phyloP scores from a whole-genome alignment of 495 filamentous ascomycete genomes.

The Xeromyces bisporus region DNA sequence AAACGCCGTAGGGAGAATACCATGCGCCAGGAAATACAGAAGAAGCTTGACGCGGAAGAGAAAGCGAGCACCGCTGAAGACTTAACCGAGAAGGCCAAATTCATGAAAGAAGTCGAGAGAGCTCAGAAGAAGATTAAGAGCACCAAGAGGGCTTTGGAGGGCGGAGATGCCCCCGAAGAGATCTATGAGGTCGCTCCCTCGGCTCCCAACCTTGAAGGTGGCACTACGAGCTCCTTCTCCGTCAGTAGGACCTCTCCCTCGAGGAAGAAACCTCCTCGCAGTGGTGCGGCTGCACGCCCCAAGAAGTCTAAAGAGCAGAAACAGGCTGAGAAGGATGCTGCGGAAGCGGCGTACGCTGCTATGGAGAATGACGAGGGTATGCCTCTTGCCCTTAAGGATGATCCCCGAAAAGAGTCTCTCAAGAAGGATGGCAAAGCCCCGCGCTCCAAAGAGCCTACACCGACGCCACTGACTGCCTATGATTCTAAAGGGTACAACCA shows the following conservation, averaged over 20 bases:
- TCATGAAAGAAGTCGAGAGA: constrained; percentile 62
- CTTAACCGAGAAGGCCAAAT: constrained; percentile 58
- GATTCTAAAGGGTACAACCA: constrained; percentile 88
- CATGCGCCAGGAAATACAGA: constrained; percentile 67
- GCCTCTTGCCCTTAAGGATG: constrained; percentile 44
- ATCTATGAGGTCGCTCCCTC: constrained; percentile 56
- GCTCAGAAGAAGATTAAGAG: constrained; percentile 77
- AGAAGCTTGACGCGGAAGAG: constrained; percentile 63
- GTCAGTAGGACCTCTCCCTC: constrained; percentile 46
- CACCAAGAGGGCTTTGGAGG: constrained; percentile 65
- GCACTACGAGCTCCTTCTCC: constrained; percentile 72
- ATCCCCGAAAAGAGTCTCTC: constrained; percentile 30
- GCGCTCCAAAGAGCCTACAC: constrained; percentile 45
- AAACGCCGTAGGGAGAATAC: constrained; percentile 96
- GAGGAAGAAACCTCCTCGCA: constrained; percentile 46
- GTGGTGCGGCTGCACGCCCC: constrained; percentile 42
- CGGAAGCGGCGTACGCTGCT: constrained; percentile 73
- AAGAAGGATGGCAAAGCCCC: constrained; percentile 44
- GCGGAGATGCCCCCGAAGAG: constrained; percentile 69
- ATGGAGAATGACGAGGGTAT: constrained; percentile 69
- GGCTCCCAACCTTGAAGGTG: constrained; percentile 71
- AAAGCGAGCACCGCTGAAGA: constrained; percentile 60
- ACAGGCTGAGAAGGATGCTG: constrained; percentile 83
- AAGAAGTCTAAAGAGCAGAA: constrained; percentile 96
- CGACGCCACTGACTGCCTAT: constrained; percentile 36